Conservation (phyloP, 352 stramenopile species). For the Globisporangium mamillatum region DNA sequence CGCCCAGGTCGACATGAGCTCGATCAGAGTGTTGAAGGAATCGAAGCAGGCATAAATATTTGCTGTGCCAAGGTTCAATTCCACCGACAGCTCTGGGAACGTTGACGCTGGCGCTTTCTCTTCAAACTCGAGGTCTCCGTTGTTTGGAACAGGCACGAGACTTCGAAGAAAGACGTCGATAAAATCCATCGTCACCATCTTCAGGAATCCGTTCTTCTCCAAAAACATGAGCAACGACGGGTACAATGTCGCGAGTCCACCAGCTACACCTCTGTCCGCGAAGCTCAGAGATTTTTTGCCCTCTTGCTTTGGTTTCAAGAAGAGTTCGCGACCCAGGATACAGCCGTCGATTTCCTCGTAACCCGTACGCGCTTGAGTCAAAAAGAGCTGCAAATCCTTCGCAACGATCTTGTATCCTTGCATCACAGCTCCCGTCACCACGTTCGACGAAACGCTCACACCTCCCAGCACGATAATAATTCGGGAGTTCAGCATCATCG, state of each 20-base stretch:
- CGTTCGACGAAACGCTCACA: slow-evolving; percentile 77
- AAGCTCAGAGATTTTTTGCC: slow-evolving; percentile 48
- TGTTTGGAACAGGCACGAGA: slow-evolving; percentile 40
- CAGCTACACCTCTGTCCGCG: slow-evolving; percentile 18
- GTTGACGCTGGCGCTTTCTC: slow-evolving; percentile 36
- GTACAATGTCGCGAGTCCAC: slow-evolving; percentile 29
- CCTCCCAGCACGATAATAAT: slow-evolving; percentile 76
- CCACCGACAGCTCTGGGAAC: slow-evolving; percentile 72
- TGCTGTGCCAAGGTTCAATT: slow-evolving; percentile 78
- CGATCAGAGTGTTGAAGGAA: slow-evolving; percentile 85
- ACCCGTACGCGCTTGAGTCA: slow-evolving; percentile 54
- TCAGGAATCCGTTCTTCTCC: slow-evolving; percentile 78
- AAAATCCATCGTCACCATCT: slow-evolving; percentile 84
- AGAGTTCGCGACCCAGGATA: slow-evolving; percentile 68
- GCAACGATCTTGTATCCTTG: slow-evolving; percentile 85
- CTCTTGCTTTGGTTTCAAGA: slow-evolving; percentile 27
- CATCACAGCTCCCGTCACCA: slow-evolving; percentile 82
- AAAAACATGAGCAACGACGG: slow-evolving; percentile 76
- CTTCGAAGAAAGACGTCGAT: slow-evolving; percentile 81
- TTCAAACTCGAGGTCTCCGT: slow-evolving; percentile 15
- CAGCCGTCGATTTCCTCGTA: slow-evolving; percentile 75
- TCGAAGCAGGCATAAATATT: slow-evolving; percentile 90
- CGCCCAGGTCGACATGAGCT: slow-evolving; percentile 64
- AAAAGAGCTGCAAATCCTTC: slow-evolving; percentile 66
- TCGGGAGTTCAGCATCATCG: slow-evolving; percentile 54